A percentile compares a stretch with the other conserved stretches of the same genome.
Conservation (phyloP, 1,284 basidiomycete genomes). For the Porodaedalea pini region DNA sequence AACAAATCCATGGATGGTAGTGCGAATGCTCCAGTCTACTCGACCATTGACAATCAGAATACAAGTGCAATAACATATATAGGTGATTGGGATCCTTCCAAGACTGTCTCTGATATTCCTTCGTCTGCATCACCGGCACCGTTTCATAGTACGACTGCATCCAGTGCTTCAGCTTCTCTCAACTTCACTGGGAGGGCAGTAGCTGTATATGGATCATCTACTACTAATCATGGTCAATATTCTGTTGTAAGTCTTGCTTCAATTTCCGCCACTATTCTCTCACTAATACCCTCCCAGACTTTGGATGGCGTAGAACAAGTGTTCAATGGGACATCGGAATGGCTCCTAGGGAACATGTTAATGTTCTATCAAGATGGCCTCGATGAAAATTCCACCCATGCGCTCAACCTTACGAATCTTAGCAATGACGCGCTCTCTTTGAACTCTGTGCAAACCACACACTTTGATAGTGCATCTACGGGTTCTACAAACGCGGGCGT, state of each 20-base stretch:
- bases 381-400: constrained; percentile 30
- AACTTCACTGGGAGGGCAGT: constrained; percentile 18
- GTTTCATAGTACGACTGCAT: constrained; percentile 9
- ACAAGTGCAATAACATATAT: constrained; percentile 10
- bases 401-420: constrained; percentile 30
- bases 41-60: constrained; percentile 12
- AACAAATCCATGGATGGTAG: background rate
- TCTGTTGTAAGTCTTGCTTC: constrained; percentile 21
- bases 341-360: constrained; percentile 33
- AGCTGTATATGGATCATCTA: constrained; percentile 10
- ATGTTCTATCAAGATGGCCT: constrained; percentile 34
- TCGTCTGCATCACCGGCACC: constrained; percentile 5
- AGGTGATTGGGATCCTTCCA: constrained; percentile 11
- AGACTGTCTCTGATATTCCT: constrained; percentile 7
- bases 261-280: constrained; percentile 29
- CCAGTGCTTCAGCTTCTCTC: constrained; percentile 10
- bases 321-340: constrained; percentile 33
- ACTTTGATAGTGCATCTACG: constrained; percentile 13
- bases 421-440: constrained; percentile 23
- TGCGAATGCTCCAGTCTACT: background rate
- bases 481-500: background rate
- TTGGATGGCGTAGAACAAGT: constrained; percentile 28
- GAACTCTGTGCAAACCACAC: constrained; percentile 22
- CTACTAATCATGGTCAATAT: constrained; percentile 13
- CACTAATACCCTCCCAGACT: constrained; percentile 5